Conservation (phyloP, 176 grass and related monocot genomes). For the Ananas comosus region DNA sequence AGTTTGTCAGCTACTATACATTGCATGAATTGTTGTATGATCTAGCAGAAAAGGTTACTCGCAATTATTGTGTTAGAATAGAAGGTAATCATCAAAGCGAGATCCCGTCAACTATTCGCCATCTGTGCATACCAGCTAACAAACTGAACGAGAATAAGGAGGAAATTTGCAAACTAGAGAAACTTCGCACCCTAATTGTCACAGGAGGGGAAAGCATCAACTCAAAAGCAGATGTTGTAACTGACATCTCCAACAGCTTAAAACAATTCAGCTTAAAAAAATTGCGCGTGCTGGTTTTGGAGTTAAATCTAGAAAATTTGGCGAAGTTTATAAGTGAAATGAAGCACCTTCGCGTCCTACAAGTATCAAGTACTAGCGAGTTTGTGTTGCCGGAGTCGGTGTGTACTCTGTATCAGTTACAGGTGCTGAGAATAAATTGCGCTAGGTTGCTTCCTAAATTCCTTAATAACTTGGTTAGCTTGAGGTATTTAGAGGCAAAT, state of each 20-base stretch:
- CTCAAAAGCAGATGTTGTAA: background rate
- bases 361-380: background rate
- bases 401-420: slow-evolving; percentile 22
- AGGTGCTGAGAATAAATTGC: background rate
- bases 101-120: slow-evolving; percentile 13
- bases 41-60: slow-evolving; percentile 18
- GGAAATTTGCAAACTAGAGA: slow-evolving; percentile 8
- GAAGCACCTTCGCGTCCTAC: too few relatives aligned
- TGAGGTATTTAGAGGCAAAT: background rate
- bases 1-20: background rate
- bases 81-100: slow-evolving; percentile 2
- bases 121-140: slow-evolving; percentile 12
- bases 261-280: slow-evolving; percentile 18
- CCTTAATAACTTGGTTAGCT: slow-evolving; percentile 9
- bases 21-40: slow-evolving; percentile 35
- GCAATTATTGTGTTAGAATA: slow-evolving; percentile 16
- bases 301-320: background rate
- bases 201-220: too few relatives aligned
- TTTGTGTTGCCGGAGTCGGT: slow-evolving; percentile 15
- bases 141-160: slow-evolving; percentile 1
- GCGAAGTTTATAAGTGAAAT: too few relatives aligned
- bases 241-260: slow-evolving; percentile 6
- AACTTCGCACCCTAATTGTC: slow-evolving; percentile 15
- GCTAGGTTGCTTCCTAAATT: slow-evolving; percentile 1
- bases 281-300: slow-evolving; percentile 7